Base-by-base conservation (phyloP, 2,329 filamentous ascomycete genomes). In the Penicillium sp. region DNA sequence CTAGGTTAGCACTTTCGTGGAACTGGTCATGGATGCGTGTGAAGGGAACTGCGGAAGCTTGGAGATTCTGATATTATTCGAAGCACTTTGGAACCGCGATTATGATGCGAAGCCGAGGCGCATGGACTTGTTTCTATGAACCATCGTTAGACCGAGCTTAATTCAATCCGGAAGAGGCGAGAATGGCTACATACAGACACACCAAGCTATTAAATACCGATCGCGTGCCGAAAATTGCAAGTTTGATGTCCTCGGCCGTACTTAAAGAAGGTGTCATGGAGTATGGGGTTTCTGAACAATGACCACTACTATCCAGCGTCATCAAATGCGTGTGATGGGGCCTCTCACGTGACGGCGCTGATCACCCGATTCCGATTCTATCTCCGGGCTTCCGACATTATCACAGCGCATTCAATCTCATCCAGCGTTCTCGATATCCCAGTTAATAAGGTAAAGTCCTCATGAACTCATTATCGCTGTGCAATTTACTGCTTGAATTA, bases 361-460 rank as follows among this genome's bases (percentile, higher is more conserved):
- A 41, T 15, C 5, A 21, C 48, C 48, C 21, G 15, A 29, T 26
- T 11, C 30, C 47, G 46, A 46, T 23, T 35, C 29, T 5, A 52
- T 11, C 29, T 48, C 51, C 26, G 15, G 31, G 35, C 44, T 38
- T 30, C n/a, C 19, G 26, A 38, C 29, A 30, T 60, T 29, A 41
- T 54, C 41, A 30, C 52, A 49, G 47, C 38, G n/a, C 9, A 19
- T 47, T 26, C 9, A 17, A 21, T 29, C 21, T 26, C 35, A 41
- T 41, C 38, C 38, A 13, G 49, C 26, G 31, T 56, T 46, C 21
- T 13, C 52, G 9, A 8, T 48, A 19, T 30, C 53, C 48, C 45
- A 47, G n/a, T 56, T 52, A 26, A 53, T 17, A 38, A 62, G 53
- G 62, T 64, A n/a, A 54, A 2, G 2, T 3, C 31, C 13, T 35